Conservation (phyloP, 495 filamentous ascomycete species). For the Annulohypoxylon nitens region DNA sequence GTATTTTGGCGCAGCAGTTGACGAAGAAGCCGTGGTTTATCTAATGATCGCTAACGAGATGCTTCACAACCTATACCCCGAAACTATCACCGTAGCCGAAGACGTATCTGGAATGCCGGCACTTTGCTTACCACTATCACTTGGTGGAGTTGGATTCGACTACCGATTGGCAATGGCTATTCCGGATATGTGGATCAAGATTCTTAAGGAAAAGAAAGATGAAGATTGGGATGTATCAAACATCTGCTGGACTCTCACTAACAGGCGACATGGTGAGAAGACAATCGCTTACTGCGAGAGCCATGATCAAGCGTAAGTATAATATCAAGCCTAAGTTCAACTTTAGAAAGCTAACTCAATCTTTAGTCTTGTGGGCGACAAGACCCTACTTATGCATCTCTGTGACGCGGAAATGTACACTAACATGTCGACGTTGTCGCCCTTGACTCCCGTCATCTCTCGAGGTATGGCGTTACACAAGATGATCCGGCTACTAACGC, state of each 20-base stretch:
- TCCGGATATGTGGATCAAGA: constrained; percentile 99
- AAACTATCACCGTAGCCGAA: constrained; percentile 91
- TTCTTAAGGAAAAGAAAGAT: constrained; percentile 92
- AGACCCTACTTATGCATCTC: constrained; percentile 96
- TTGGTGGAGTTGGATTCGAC: constrained; percentile 96
- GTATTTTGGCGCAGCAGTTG: constrained; percentile 93
- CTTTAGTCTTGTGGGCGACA: constrained; percentile 91
- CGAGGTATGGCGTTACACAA: constrained; percentile 94
- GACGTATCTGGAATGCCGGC: constrained; percentile 99
- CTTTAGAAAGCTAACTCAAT: constrained; percentile 50
- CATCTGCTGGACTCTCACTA: constrained; percentile 87
- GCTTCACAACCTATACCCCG: constrained; percentile 88
- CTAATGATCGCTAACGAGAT: constrained; percentile 97
- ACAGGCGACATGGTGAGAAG: constrained; percentile 95
- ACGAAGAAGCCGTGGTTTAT: constrained; percentile 95
- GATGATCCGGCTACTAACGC: constrained; percentile 94
- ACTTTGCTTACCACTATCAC: constrained; percentile 83
- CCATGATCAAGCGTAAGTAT: constrained; percentile 95
- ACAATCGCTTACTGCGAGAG: constrained; percentile 98
- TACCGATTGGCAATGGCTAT: constrained; percentile 98
- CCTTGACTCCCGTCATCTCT: constrained; percentile 89
- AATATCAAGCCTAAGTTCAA: constrained; percentile 1
- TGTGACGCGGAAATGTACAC: constrained; percentile 98
- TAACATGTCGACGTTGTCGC: constrained; percentile 89
- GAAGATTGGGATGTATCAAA: constrained; percentile 92